phyloP scores from a whole-genome alignment of 2,329 filamentous ascomycete species.

The Metarhizium guizhouense region DNA sequence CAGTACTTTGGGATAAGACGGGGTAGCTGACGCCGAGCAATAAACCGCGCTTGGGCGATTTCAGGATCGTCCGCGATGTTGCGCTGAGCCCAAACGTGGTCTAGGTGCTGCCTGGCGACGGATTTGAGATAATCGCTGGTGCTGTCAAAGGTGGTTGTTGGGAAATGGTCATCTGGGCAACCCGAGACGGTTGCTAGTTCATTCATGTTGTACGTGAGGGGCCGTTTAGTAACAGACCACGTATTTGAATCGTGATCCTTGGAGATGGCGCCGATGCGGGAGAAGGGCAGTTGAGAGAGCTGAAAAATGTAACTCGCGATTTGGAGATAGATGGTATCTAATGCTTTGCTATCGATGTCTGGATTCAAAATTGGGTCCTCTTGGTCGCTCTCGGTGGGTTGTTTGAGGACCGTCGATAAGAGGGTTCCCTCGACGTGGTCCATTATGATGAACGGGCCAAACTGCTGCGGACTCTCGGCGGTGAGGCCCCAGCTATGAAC shows the following conservation, averaged over 20 bases:
- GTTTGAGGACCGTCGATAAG: slow-evolving; percentile 14
- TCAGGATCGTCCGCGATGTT: slow-evolving; percentile 20
- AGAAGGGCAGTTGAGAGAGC: slow-evolving; percentile 22
- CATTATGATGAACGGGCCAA: slow-evolving; percentile 25
- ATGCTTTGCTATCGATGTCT: slow-evolving; percentile 13
- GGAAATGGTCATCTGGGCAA: slow-evolving; percentile 20
- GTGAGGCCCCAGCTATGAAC: slow-evolving; percentile 18
- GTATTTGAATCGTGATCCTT: slow-evolving; percentile 7
- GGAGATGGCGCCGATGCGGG: slow-evolving; percentile 25
- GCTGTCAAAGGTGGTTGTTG: slow-evolving; percentile 19
- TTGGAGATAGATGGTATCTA: slow-evolving; percentile 15
- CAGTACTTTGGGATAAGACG: slow-evolving; percentile 22
- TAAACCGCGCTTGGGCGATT: slow-evolving; percentile 19
- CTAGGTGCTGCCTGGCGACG: slow-evolving; percentile 16
- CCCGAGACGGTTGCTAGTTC: slow-evolving; percentile 22
- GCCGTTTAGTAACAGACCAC: slow-evolving; percentile 23
- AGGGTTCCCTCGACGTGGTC: slow-evolving; percentile 19
- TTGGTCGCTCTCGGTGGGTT: slow-evolving; percentile 11
- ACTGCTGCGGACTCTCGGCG: slow-evolving; percentile 18
- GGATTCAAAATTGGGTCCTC: not conserved
- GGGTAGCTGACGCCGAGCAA: slow-evolving; percentile 23
- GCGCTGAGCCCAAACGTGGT: slow-evolving; percentile 20
- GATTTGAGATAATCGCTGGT: slow-evolving; percentile 22
- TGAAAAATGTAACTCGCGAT: slow-evolving; percentile 17
- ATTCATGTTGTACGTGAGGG: slow-evolving; percentile 33